Base-by-base conservation (phyloP, 305 asterid genomes). In the Plantago lanceolata region DNA sequence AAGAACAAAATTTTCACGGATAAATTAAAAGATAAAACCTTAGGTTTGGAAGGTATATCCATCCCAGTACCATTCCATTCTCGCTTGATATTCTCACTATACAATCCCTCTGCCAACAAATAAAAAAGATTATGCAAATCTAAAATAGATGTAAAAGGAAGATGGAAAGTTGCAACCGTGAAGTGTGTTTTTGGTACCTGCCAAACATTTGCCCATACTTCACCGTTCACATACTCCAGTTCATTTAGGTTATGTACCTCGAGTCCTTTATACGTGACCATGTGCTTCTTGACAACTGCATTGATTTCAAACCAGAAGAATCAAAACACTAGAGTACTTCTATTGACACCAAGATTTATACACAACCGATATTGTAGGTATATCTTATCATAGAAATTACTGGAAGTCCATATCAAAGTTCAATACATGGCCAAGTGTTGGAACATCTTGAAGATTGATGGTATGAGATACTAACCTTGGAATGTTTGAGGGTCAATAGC, bases 191-290 rank as follows among this genome's bases (percentile, higher is more conserved):
- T 16, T 55, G 65, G 19, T 71, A 87, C 99, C 96, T 56, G 78
- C 89, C 87, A 90, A 67, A 94, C 82, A 59, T 88, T 94, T 63
- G 97, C 94, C 99, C 99, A 94, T 28, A 94, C 84, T 88, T 94
- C 97, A 63, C 89, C 94, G 31, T 86, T 75, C 63, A 94, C 81
- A 59, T 81, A 90, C 79, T 94, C 99, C 64, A 94, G 80, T 75
- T 94, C 99, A 68, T 94, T 90, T 73, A 90, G 84, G 79, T 79
- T 78, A 76, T 65, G 69, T 59, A 90, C 92, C 79, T 90, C 88
- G 31, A 64, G 79, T 66, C 88, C 96, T 54, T 83, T 75, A 78
- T 77, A 94, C 82, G 73, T 83, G 53, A 94, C 95, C n/a, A 61
- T 70, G 50, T 81, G 84, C 67, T 82, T 81, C 59, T 56, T 57